Percentiles rank a stretch among this genome's conserved stretches.
Conservation (phyloP, 192 early-diverging fungal species). For the Gryganskiella cystojenkinii region DNA sequence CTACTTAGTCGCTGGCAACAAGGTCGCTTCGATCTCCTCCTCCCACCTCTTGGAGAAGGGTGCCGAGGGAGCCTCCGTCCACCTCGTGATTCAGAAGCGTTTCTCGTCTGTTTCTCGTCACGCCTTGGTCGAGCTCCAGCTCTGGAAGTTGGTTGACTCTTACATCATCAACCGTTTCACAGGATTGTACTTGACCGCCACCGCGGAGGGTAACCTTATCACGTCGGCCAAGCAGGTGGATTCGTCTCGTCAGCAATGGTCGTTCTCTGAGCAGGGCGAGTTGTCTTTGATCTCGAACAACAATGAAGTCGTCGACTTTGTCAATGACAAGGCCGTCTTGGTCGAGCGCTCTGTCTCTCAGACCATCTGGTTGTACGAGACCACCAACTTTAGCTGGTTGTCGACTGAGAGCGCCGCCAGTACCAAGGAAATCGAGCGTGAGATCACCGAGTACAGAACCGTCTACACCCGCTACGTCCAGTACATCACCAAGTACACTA, state of each 20-base stretch:
- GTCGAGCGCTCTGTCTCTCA: slow-evolving; percentile 40
- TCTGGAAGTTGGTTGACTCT: slow-evolving; percentile 46
- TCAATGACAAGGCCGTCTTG: slow-evolving; percentile 43
- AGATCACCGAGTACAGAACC: slow-evolving; percentile 47
- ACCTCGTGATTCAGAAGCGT: slow-evolving; percentile 25
- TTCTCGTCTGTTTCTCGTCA: slow-evolving; percentile 41
- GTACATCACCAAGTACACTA: slow-evolving; percentile 40
- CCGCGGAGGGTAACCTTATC: slow-evolving; percentile 15
- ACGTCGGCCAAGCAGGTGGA: slow-evolving; percentile 30
- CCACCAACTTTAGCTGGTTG: slow-evolving; percentile 25
- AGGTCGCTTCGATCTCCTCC: slow-evolving; percentile 27
- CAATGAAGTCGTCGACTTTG: slow-evolving; percentile 40
- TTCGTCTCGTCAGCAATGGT: slow-evolving; percentile 39
- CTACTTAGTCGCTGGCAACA: slow-evolving; percentile 44
- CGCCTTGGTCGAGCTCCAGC: slow-evolving; percentile 41
- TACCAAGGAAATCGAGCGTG: slow-evolving; percentile 20
- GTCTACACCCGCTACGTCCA: slow-evolving; percentile 50
- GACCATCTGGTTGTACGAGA: slow-evolving; percentile 49
- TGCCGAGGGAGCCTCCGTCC: slow-evolving; percentile 25
- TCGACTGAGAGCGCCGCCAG: slow-evolving; percentile 11
- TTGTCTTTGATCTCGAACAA: slow-evolving; percentile 38
- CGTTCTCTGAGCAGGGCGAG: slow-evolving; percentile 41
- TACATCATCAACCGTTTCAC: slow-evolving; percentile 47
- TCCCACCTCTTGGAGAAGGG: slow-evolving; percentile 26
- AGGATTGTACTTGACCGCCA: slow-evolving; percentile 34